Conservation (phyloP, 1,284 basidiomycete genomes). For the Afroboletus lepidellus region DNA sequence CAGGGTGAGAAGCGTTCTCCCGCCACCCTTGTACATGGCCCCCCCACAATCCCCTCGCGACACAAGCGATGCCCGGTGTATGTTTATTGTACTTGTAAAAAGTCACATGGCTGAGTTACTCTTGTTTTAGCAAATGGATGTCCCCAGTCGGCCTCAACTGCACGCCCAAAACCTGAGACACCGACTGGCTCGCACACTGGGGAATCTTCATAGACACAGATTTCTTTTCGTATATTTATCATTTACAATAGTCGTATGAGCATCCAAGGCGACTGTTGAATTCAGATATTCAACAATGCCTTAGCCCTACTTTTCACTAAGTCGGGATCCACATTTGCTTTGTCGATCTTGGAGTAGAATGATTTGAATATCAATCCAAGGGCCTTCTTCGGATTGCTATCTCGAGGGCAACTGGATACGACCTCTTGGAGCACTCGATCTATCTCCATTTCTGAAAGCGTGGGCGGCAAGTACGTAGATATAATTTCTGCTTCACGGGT, state of each 20-base stretch:
- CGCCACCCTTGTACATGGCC: constrained; percentile 30
- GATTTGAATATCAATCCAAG: constrained; percentile 55
- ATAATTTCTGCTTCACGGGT: constrained; percentile 54
- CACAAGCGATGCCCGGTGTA: constrained; percentile 13
- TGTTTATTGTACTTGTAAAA: constrained; percentile 5
- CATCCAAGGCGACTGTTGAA: not conserved
- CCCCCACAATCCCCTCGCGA: constrained; percentile 1
- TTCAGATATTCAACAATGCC: constrained; percentile 35
- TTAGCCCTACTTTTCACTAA: constrained; percentile 54
- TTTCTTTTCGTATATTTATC: not conserved
- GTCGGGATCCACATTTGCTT: constrained; percentile 52
- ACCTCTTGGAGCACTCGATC: constrained; percentile 48
- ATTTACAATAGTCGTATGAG: constrained; percentile 5
- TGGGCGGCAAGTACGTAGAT: constrained; percentile 55
- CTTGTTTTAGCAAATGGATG: constrained; percentile 4
- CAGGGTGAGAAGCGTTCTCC: constrained; percentile 68
- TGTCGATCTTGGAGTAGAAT: constrained; percentile 63
- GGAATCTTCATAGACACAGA: constrained; percentile 2
- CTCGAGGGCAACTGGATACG: constrained; percentile 32
- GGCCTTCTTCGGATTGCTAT: constrained; percentile 37
- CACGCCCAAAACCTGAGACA: constrained; percentile 1
- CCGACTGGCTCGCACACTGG: not conserved
- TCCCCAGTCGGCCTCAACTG: not conserved
- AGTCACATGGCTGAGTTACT: constrained; percentile 5
- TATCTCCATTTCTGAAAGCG: constrained; percentile 53